Evolutionary conservation across 768 basidiomycete species (phyloP).

Genomic region (Leucosporidium scottii): DNA sequence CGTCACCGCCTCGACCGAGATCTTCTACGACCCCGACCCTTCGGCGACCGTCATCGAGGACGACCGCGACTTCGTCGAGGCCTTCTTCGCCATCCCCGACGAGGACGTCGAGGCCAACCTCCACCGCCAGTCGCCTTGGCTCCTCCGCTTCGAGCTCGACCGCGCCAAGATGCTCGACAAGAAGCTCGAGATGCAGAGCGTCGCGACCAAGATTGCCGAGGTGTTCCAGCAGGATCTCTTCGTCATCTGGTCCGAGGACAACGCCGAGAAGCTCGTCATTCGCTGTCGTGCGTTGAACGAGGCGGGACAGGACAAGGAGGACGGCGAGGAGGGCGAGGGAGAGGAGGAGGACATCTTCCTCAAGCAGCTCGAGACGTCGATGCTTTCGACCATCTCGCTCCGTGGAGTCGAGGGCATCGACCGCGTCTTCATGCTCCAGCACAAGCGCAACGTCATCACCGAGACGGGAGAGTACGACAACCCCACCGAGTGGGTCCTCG

Average conservation of each 20-base stretch:
- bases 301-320: conserved; percentile 72
- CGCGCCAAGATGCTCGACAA: conserved; percentile 97
- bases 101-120: conserved; percentile 88
- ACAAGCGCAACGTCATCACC: conserved; percentile 63
- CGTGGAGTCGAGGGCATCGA: conserved; percentile 87
- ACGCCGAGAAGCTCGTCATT: conserved; percentile 92
- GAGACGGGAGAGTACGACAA: conserved; percentile 53
- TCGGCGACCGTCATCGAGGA: conserved; percentile 91
- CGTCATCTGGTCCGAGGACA: conserved; percentile 98
- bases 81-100: conserved; percentile 98
- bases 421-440: conserved; percentile 85
- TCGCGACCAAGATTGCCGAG: conserved; percentile 85
- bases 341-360: conserved; percentile 89
- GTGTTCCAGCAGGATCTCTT: conserved; percentile 93
- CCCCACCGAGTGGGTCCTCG: conserved; percentile 78
- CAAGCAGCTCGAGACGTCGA: conserved; percentile 88
- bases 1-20: conserved; percentile 89
- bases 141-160: conserved; percentile 92
- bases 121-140: conserved; percentile 89
- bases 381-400: conserved; percentile 89
- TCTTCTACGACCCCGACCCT: conserved; percentile 95
- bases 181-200: conserved; percentile 88
- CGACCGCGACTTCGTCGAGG: conserved; percentile 89
- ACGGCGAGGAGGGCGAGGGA: conserved; percentile 49
- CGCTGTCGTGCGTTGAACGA: conserved; percentile 83